These are phyloP conservation scores for Cryphonectria radicalis DNA, from an alignment of 2,329 filamentous ascomycete species.

Conservation along the genomic window DNA sequence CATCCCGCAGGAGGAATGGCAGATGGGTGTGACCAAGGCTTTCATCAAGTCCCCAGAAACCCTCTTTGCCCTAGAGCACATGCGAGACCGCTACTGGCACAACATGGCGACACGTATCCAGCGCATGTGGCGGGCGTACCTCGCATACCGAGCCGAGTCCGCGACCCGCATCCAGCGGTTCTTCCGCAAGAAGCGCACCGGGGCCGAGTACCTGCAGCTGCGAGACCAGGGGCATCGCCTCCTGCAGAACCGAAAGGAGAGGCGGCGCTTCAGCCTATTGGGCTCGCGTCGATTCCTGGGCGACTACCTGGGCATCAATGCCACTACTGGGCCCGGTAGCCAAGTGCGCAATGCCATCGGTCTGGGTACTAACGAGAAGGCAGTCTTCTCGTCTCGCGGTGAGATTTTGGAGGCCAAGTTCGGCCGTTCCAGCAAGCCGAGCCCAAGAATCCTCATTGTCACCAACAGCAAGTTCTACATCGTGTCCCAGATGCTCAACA, in stretches of 20 bases:
- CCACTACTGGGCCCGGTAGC: conserved; percentile 76
- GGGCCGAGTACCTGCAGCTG: conserved; percentile 84
- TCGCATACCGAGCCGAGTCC: conserved; percentile 89
- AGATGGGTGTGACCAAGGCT: conserved; percentile 94
- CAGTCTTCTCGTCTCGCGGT: conserved; percentile 87
- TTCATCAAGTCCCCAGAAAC: conserved; percentile 99
- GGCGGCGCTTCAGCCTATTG: conserved; percentile 85
- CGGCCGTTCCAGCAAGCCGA: conserved; percentile 91
- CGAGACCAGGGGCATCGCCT: conserved; percentile 86
- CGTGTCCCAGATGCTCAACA: conserved; percentile 80
- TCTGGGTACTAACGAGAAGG: conserved; percentile 72
- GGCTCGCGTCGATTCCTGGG: conserved; percentile 92
- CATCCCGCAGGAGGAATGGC: conserved; percentile 93
- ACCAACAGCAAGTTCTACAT: conserved; percentile 89
- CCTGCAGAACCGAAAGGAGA: conserved; percentile 84
- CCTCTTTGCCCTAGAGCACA: conserved; percentile 92
- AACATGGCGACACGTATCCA: conserved; percentile 99
- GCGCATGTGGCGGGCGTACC: conserved; percentile 94
- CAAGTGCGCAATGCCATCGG: conserved; percentile 77
- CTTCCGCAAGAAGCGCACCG: conserved; percentile 91
- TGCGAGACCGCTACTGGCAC: conserved; percentile 98
- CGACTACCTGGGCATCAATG: conserved; percentile 90
- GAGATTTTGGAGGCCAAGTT: conserved; percentile 94
- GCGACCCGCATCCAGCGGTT: conserved; percentile 93
- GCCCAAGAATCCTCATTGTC: conserved; percentile 81